Evolutionary conservation across 352 stramenopile species (phyloP).

Genomic region (Sclerospora graminicola): DNA sequence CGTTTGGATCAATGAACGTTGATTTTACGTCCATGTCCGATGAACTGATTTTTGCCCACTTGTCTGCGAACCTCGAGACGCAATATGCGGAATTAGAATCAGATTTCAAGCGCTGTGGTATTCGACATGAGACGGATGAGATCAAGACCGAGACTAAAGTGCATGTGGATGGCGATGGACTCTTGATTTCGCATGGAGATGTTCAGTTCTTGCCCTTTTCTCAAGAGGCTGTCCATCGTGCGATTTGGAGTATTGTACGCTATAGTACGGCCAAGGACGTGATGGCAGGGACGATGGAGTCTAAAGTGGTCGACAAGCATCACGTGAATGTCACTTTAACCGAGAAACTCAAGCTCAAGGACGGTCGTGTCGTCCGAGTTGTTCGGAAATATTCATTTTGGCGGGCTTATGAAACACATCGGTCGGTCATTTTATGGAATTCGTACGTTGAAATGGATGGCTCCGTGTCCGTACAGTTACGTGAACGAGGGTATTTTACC

Average conservation of each 20-base stretch:
- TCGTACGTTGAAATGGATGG: slow-evolving; percentile 22
- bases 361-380: slow-evolving; percentile 8
- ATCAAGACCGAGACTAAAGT: slow-evolving; percentile 8
- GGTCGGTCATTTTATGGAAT: slow-evolving; percentile 20
- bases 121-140: slow-evolving; percentile 1
- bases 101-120: slow-evolving; percentile 1
- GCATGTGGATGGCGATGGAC: slow-evolving; percentile 1
- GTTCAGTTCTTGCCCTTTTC: slow-evolving; percentile 20
- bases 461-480: slow-evolving; percentile 22
- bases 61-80: slow-evolving; percentile 13
- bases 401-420: slow-evolving; percentile 16
- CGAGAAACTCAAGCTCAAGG: slow-evolving; percentile 9
- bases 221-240: slow-evolving; percentile 13
- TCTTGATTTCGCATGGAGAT: slow-evolving; percentile 14
- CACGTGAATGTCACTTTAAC: slow-evolving; percentile 20
- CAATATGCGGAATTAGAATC: slow-evolving; percentile 17
- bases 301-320: slow-evolving; percentile 12
- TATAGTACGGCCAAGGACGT: slow-evolving; percentile 10
- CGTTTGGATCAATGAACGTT: background rate
- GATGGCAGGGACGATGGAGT: slow-evolving; percentile 6
- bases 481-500: slow-evolving; percentile 20
- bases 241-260: slow-evolving; percentile 13
- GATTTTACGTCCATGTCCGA: slow-evolving; percentile 4
- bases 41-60: slow-evolving; percentile 14
- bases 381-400: slow-evolving; percentile 6